phyloP scores from a whole-genome alignment of 352 stramenopile species.

The Phytophthora fragariaefolia region DNA sequence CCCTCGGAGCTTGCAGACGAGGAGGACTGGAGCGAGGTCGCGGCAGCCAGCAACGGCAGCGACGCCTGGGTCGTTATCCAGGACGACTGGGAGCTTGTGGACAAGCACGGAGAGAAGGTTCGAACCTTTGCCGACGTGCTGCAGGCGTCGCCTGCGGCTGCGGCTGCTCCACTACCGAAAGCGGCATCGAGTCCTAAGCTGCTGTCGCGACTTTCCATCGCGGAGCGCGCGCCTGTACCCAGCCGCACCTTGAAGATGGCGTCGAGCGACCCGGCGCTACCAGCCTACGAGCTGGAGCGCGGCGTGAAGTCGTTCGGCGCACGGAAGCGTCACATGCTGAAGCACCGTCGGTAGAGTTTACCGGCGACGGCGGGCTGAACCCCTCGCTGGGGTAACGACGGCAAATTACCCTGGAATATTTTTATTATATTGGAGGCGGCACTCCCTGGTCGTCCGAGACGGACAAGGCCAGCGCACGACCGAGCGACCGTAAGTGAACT shows the following conservation, averaged over 20 bases:
- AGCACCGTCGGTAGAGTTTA: slow-evolving; percentile 41
- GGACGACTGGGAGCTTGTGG: slow-evolving; percentile 80
- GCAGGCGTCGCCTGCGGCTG: slow-evolving; percentile 11
- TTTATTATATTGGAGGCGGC: slow-evolving; percentile 33
- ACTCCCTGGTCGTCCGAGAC: not conserved
- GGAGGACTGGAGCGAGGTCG: slow-evolving; percentile 68
- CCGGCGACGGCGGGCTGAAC: slow-evolving; percentile 10
- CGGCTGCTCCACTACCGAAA: not conserved
- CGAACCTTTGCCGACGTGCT: slow-evolving; percentile 70
- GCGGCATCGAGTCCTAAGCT: slow-evolving; percentile 4
- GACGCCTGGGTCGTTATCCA: slow-evolving; percentile 65
- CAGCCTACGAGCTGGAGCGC: slow-evolving; percentile 33
- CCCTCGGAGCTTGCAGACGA: slow-evolving; percentile 44
- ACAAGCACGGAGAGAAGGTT: slow-evolving; percentile 50
- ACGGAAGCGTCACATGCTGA: slow-evolving; percentile 57
- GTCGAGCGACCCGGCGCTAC: slow-evolving; percentile 23
- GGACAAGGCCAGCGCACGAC: not conserved
- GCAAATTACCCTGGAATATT: slow-evolving; percentile 27
- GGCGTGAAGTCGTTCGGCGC: slow-evolving; percentile 68
- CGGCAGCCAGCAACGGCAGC: slow-evolving; percentile 28
- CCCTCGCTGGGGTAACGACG: slow-evolving; percentile 9
- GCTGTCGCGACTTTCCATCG: slow-evolving; percentile 30
- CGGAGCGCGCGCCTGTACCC: slow-evolving; percentile 27
- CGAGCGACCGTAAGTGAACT: slow-evolving; percentile 10
- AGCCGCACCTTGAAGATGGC: slow-evolving; percentile 26